Conservation (phyloP, 257 asterid genomes). For the Verbascum thapsus region DNA sequence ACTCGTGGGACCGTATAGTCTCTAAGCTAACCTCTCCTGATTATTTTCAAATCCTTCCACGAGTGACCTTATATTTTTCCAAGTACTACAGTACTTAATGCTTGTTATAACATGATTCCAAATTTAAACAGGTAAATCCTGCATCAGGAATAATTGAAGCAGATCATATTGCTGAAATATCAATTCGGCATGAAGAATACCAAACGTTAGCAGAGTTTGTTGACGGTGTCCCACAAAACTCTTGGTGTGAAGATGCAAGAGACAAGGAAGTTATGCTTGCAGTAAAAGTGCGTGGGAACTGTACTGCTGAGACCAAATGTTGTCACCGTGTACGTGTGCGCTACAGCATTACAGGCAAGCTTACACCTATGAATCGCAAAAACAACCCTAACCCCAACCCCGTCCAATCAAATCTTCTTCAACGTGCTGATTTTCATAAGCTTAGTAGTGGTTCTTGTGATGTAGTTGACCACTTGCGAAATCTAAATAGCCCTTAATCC, state of each 20-base stretch:
- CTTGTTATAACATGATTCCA: constrained; percentile 16
- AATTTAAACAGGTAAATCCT: constrained; percentile 69
- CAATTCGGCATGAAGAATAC: constrained; percentile 68
- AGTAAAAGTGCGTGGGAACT: constrained; percentile 60
- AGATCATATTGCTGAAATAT: constrained; percentile 69
- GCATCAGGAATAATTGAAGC: constrained; percentile 77
- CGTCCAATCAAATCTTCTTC: constrained; percentile 59
- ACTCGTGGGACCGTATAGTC: too few species aligned
- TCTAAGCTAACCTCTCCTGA: background rate
- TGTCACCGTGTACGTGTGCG: constrained; percentile 80
- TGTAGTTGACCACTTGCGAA: constrained; percentile 64
- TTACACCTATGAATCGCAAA: constrained; percentile 47
- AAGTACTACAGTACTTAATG: too few species aligned
- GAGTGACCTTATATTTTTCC: background rate
- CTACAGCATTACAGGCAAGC: constrained; percentile 69
- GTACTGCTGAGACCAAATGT: constrained; percentile 52
- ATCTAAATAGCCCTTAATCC: constrained; percentile 57
- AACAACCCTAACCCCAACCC: constrained; percentile 31
- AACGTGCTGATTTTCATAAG: constrained; percentile 61
- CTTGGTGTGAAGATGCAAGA: constrained; percentile 94
- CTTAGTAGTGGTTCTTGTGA: constrained; percentile 58
- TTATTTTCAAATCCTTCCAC: background rate
- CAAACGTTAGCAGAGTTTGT: constrained; percentile 89
- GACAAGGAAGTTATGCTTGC: constrained; percentile 82
- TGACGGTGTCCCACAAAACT: constrained; percentile 81